Conservation (phyloP, 495 filamentous ascomycete species). For the Paragyromitra xinjiangensis region DNA sequence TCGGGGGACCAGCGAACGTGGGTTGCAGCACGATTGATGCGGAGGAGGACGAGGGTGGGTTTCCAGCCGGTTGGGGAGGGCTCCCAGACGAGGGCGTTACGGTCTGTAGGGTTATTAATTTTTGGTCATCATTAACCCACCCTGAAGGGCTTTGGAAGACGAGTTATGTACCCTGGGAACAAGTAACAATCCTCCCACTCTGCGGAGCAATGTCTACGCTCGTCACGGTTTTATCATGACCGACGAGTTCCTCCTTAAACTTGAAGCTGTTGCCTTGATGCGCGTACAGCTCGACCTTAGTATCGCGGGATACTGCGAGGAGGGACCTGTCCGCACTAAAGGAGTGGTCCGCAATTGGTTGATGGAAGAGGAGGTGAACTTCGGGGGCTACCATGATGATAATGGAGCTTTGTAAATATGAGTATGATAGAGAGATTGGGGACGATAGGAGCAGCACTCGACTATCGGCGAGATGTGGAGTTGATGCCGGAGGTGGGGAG, state of each 20-base stretch:
- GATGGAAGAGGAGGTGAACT: constrained; percentile 95
- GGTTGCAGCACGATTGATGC: constrained; percentile 95
- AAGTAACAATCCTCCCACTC: constrained; percentile 92
- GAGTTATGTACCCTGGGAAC: constrained; percentile 80
- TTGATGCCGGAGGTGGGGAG: constrained; percentile 28
- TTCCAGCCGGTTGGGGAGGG: constrained; percentile 90
- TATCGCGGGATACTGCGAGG: constrained; percentile 90
- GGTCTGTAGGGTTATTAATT: constrained; percentile 69
- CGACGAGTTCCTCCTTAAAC: constrained; percentile 88
- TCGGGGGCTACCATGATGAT: constrained; percentile 82
- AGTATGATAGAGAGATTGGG: constrained; percentile 34
- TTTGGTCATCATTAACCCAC: background rate
- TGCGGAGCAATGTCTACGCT: constrained; percentile 93
- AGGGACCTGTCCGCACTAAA: constrained; percentile 92
- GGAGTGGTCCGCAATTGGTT: constrained; percentile 95
- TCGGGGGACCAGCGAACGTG: constrained; percentile 97
- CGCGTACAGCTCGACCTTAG: constrained; percentile 86
- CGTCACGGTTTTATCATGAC: constrained; percentile 96
- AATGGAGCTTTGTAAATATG: background rate
- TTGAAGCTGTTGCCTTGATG: constrained; percentile 77
- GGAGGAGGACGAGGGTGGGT: constrained; percentile 93
- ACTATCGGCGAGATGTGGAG: constrained; percentile 70
- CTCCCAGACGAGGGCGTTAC: constrained; percentile 98
- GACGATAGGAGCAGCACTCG: constrained; percentile 99
- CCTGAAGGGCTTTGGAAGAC: background rate